Base-by-base conservation (phyloP, 139 green algal species). In the Zygnema circumcarinatum region DNA sequence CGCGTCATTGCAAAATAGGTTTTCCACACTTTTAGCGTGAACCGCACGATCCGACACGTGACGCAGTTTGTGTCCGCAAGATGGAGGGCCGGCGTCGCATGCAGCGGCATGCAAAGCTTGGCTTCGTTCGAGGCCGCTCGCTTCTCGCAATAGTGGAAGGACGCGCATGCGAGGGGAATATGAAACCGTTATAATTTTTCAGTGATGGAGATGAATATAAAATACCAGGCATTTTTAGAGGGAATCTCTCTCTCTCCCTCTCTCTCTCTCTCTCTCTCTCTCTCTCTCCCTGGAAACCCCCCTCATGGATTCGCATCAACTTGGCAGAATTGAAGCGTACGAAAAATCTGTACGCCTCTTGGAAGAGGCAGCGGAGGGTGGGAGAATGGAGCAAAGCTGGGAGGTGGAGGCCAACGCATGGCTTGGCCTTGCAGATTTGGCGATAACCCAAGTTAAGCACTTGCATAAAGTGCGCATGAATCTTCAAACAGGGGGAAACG, bases 121-220 rank as follows among this genome's bases (percentile, higher is more conserved):
- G 7, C 16, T 62, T 62, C 16, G 7, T 62, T 62, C 16, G n/a
- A n/a, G n/a, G n/a, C n/a, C n/a, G n/a, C 16, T 62, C 11, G 69
- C 20, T 79, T 91, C 91, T 96, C 33, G 93, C 99, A 32, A 90
- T 99, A 33, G 87, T 99, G 72, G 97, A 99, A 91, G 97, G 97
- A 69, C 95, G 87, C 35, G 97, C 97, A 0, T 97, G 97, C 0
- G 97, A 99, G 22, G 97, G 97, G 74, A 99, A 99, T 94, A 99
- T 94, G 36, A 95, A 62, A 16, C 47, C 7, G 47, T 7, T 62
- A 62, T 62, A 25, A 25, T 62, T 25, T 16, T 16, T 62, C 16
- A 62, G 7, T 16, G 7, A 7, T 62, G 7, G 7, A 25, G 7
- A 25, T 62, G 7, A 25, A 62, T 62, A 25, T 62, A 7, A 62